Evolutionary conservation across 108 stramenopile species (phyloP), one percentile per base, ranked within the genome.

Genomic region (Schizochytrium sp.): DNA sequence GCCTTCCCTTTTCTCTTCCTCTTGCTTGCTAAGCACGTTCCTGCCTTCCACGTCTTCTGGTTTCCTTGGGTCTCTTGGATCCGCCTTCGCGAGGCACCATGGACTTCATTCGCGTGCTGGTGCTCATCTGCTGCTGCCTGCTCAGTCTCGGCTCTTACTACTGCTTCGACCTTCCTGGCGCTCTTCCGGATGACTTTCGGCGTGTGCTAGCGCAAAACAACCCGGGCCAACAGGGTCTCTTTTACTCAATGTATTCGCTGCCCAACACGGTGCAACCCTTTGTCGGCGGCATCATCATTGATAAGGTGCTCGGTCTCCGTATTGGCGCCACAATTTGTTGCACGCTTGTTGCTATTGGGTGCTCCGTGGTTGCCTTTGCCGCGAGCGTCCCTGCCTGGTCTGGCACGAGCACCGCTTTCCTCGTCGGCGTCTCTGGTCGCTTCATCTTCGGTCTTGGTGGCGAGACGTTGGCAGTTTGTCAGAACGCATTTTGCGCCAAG

Each of bases 381-480:
- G 88, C 89, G 2, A 72, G 90, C 56, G 55, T 72, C 13, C 49
- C 17, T 4, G 19, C 47, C 1, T 72, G 50, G 61, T 49, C 76
- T 42, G 76, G 76, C 76, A 40, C 76, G 38, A 55, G 50, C 50
- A 83, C 76, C 17, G 76, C 76, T 17, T 73, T 90, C 60, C 38
- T 49, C 38, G 57, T 87, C 42, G 59, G 89, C 56, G 42, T 90
- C 12, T 15, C 88, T 42, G 92, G 92, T 3, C 42, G 92, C 7
- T 90, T 92, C 60, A 49, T 92, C 4, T 92, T 92, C 58, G 92
- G 92, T n/a, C 83, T 92, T 0, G 92, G 92, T 46, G 90, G 87
- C 19, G 92, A 90, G 72, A 58, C 90, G 53, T 59, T 92, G 42
- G 61, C 88, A 4, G 88, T 90, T 3, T 72, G 53, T 44, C 57